Evolutionary conservation across 1,284 basidiomycete species (phyloP), one percentile per base, ranked within the genome.

Genomic region (Apiotrichum akiyoshidainum): DNA sequence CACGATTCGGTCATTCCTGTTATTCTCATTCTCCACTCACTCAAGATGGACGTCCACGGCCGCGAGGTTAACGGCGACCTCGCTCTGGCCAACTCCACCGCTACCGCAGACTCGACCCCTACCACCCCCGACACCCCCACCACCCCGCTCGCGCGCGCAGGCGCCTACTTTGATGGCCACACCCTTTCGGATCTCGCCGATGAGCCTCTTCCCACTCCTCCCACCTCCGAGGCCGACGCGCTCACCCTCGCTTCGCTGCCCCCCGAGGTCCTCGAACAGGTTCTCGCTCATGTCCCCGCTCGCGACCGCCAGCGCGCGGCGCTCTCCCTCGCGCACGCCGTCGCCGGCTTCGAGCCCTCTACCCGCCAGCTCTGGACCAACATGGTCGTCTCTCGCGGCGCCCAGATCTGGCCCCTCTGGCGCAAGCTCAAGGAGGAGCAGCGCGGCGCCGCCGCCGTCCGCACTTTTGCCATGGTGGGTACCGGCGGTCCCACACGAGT

Each of bases 181-280:
- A n/a, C 14, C 16, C 40, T 41, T 8, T 35, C 46, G 46, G 46
- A 48, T 35, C 9, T 44, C 10, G 45, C 22, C 45, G 45, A 26
- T 33, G 31, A 31, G 26, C 26, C 26, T 5, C 33, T 13, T 12
- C 31, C 31, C 33, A 35, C 12, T n/a, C n/a, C n/a, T n/a, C n/a
- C n/a, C n/a, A n/a, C n/a, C n/a, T n/a, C n/a, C n/a, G 46, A 35
- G 16, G 12, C 12, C 46, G 33, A 35, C 46, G 14, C 45, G 34
- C 21, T 8, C 17, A 11, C 12, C 48, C 51, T 74, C 46, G 63
- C 64, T 37, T 50, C 54, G 16, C 69, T 77, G 16, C 77, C 77
- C 3, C 73, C 76, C 14, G 77, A 78, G 62, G 64, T 78, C 21
- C 59, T 78, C 44, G 73, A 77, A 47, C 48, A 65, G 21, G 65